These are phyloP conservation scores for Beauveria asiatica DNA, from an alignment of 2,329 filamentous ascomycete species.

Conservation along the genomic window DNA sequence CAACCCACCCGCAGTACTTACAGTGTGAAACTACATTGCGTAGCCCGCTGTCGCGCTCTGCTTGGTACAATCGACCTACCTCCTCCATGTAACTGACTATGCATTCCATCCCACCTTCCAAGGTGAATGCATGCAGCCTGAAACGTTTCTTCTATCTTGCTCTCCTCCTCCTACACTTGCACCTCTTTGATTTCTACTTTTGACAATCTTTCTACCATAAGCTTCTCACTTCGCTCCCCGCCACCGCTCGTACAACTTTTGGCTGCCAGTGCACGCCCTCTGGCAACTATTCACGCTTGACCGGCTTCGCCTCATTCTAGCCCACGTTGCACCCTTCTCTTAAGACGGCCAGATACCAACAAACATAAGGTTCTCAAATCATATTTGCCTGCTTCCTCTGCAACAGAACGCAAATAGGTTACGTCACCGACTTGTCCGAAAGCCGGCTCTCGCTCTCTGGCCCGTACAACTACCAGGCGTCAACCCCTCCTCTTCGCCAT, in stretches of 20 bases:
- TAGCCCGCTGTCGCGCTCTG: not conserved
- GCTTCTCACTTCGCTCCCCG: not conserved
- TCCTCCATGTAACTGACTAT: not conserved
- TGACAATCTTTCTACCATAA: not conserved
- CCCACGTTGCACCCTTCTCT: not conserved
- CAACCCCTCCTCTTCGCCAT: constrained; percentile 8
- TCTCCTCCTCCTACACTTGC: not conserved
- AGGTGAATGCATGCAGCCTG: constrained; percentile 2
- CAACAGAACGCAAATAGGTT: not conserved
- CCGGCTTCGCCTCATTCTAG: not conserved
- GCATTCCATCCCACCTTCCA: constrained; percentile 7
- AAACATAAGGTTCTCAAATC: not conserved
- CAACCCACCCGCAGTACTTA: not conserved
- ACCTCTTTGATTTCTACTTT: not conserved
- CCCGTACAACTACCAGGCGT: not conserved
- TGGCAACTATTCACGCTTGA: constrained; percentile 1
- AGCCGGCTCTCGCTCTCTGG: not conserved
- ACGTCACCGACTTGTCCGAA: not conserved
- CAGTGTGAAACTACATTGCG: constrained; percentile 2
- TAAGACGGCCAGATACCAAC: not conserved
- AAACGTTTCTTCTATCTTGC: not conserved
- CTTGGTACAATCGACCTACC: not conserved
- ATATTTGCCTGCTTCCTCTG: not conserved
- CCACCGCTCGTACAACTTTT: not conserved
- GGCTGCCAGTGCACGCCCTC: not conserved